A percentile compares a stretch with the other conserved stretches of the same genome.
Conservation (phyloP, 345 rosid species). For the Lepidium didymum region DNA sequence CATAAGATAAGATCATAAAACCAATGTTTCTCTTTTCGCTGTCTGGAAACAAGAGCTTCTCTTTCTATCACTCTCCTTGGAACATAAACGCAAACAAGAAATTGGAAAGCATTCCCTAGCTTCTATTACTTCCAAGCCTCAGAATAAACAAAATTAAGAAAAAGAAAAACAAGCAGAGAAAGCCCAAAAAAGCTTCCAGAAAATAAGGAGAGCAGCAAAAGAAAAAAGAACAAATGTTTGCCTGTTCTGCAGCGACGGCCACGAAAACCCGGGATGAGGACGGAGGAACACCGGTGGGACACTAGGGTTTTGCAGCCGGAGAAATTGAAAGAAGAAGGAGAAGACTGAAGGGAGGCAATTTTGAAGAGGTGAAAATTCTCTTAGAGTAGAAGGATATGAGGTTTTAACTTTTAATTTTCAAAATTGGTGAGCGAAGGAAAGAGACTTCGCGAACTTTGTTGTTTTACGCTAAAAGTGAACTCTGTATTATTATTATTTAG, state of each 20-base stretch:
- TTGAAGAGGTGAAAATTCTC: no score
- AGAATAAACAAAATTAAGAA: background rate
- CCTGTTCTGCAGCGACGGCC: slow-evolving; percentile 10
- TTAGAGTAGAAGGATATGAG: no score
- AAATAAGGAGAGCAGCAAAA: background rate
- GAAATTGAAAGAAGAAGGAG: background rate
- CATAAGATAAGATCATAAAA: background rate
- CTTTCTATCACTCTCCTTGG: background rate
- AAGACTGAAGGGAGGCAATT: background rate
- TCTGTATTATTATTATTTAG: no score
- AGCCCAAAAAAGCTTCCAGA: background rate
- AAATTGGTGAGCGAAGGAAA: no score
- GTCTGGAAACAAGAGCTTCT: background rate
- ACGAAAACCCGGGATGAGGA: background rate
- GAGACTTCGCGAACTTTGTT: no score
- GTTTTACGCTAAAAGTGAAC: no score
- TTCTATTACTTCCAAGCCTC: background rate
- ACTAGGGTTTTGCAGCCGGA: slow-evolving; percentile 10
- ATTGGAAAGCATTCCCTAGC: background rate
- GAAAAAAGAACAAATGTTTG: background rate
- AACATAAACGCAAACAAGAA: background rate
- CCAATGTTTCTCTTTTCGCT: background rate
- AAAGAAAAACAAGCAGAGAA: background rate
- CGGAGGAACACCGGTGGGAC: background rate
- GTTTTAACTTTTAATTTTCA: no score